Percentiles rank a stretch among this genome's conserved stretches.
These are phyloP conservation scores for Mortierella sp. DNA, from an alignment of 371 early-diverging fungal species.

Conservation along the genomic window DNA sequence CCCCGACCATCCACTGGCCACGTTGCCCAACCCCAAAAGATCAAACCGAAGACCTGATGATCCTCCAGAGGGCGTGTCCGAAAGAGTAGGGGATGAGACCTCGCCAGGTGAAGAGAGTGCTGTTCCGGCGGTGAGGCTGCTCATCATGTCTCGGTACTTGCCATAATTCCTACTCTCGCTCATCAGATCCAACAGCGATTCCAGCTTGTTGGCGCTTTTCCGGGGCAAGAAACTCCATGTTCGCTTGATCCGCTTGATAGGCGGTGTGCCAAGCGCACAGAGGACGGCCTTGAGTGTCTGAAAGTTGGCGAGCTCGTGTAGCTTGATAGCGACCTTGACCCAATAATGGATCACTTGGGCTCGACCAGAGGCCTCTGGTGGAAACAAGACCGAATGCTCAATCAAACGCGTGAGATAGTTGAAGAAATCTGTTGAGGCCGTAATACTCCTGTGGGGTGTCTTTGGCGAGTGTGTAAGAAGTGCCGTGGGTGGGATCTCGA, in stretches of 20 bases:
- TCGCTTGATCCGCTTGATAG: slow-evolving; percentile 77
- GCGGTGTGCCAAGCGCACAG: slow-evolving; percentile 78
- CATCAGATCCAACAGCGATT: slow-evolving; percentile 68
- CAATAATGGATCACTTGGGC: slow-evolving; percentile 78
- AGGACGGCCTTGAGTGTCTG: slow-evolving; percentile 82
- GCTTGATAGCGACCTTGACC: slow-evolving; percentile 78
- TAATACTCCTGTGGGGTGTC: slow-evolving; percentile 73
- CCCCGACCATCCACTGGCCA: slow-evolving; percentile 22
- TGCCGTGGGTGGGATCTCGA: slow-evolving; percentile 70
- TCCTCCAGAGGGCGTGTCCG: slow-evolving; percentile 37
- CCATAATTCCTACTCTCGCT: slow-evolving; percentile 80
- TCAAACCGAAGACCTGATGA: slow-evolving; percentile 56
- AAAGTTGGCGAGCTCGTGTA: slow-evolving; percentile 74
- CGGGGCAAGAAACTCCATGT: slow-evolving; percentile 82
- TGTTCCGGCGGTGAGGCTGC: slow-evolving; percentile 33
- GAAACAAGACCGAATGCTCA: slow-evolving; percentile 76
- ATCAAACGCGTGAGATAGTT: slow-evolving; percentile 82
- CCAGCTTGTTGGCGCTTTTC: slow-evolving; percentile 70
- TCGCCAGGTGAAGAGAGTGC: slow-evolving; percentile 14
- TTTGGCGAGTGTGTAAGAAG: slow-evolving; percentile 75
- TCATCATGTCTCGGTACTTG: slow-evolving; percentile 74
- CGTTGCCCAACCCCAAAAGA: slow-evolving; percentile 43
- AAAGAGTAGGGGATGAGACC: slow-evolving; percentile 25
- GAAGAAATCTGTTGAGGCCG: slow-evolving; percentile 84
- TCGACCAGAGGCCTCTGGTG: slow-evolving; percentile 68